A percentile compares a stretch with the other conserved stretches of the same genome.
phyloP scores from a whole-genome alignment of 306 rosid genomes.

The Prinsepia uniflora region DNA sequence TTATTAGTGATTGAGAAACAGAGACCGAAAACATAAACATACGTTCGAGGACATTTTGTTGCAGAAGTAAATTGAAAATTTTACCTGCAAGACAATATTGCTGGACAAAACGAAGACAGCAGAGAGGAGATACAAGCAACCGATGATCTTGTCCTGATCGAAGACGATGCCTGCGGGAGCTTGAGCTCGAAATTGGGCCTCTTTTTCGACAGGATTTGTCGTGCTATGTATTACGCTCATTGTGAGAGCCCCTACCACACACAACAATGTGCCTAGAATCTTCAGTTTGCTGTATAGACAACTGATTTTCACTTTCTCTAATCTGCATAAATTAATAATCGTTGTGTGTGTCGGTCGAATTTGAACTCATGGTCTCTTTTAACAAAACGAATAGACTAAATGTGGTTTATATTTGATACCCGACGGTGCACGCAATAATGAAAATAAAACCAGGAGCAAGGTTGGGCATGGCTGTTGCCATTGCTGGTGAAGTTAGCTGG shows the following conservation, averaged over 20 bases:
- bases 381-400: not conserved
- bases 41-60: no score
- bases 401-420: constrained; percentile 35
- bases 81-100: constrained; percentile 68
- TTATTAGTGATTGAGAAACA: no score
- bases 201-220: constrained; percentile 8
- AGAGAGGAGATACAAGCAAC: constrained; percentile 65
- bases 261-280: constrained; percentile 69
- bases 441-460: constrained; percentile 85
- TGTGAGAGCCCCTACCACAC: constrained; percentile 68
- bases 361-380: not conserved
- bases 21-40: no score
- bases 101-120: constrained; percentile 57
- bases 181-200: constrained; percentile 2
- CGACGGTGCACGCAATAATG: constrained; percentile 64
- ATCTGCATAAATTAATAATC: constrained; percentile 44
- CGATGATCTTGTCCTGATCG: constrained; percentile 55
- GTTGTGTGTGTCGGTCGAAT: not conserved
- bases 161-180: constrained; percentile 24
- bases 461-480: constrained; percentile 97
- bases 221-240: constrained; percentile 77
- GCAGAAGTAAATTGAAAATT: no score
- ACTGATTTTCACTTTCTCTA: constrained; percentile 60
- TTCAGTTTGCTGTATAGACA: constrained; percentile 62
- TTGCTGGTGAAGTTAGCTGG: constrained; percentile 68